Conservation (phyloP, 2,329 filamentous ascomycete genomes). For the Dactylellina haptotyla region DNA sequence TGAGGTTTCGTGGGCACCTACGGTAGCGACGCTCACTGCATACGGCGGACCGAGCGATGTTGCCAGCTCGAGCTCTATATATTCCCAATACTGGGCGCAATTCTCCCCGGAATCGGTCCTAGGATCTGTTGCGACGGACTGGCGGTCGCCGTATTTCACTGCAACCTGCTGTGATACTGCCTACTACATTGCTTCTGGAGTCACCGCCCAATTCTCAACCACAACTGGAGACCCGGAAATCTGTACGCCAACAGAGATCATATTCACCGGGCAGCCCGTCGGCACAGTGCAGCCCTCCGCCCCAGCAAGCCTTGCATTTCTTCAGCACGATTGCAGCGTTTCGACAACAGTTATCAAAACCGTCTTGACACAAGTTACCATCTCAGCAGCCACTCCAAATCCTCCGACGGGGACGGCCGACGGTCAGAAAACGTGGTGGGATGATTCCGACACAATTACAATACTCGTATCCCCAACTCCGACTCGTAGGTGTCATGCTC, state of each 20-base stretch:
- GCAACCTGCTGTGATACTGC: constrained; percentile 40
- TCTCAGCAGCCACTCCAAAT: constrained; percentile 28
- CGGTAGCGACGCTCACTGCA: constrained; percentile 12
- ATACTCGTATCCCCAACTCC: constrained; percentile 35
- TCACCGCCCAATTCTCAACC: constrained; percentile 23
- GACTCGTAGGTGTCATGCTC: constrained; percentile 14
- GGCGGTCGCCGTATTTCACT: constrained; percentile 17
- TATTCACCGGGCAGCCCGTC: constrained; percentile 29
- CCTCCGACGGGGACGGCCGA: constrained; percentile 34
- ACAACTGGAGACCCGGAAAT: constrained; percentile 3
- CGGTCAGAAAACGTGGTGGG: constrained; percentile 51
- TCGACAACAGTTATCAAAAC: constrained; percentile 37
- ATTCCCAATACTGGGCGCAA: constrained; percentile 21
- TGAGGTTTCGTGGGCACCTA: constrained; percentile 21
- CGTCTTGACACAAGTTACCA: constrained; percentile 20
- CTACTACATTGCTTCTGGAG: constrained; percentile 33
- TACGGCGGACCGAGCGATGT: constrained; percentile 4
- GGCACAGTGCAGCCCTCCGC: constrained; percentile 12
- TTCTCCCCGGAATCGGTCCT: constrained; percentile 13
- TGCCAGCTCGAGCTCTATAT: background rate
- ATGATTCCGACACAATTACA: constrained; percentile 22
- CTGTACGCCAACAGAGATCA: constrained; percentile 15
- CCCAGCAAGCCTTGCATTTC: constrained; percentile 32
- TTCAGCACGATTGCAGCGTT: constrained; percentile 40
- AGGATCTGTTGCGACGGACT: constrained; percentile 17